Base-by-base conservation (phyloP, 345 rosid species). In the Limnanthes douglasii region DNA sequence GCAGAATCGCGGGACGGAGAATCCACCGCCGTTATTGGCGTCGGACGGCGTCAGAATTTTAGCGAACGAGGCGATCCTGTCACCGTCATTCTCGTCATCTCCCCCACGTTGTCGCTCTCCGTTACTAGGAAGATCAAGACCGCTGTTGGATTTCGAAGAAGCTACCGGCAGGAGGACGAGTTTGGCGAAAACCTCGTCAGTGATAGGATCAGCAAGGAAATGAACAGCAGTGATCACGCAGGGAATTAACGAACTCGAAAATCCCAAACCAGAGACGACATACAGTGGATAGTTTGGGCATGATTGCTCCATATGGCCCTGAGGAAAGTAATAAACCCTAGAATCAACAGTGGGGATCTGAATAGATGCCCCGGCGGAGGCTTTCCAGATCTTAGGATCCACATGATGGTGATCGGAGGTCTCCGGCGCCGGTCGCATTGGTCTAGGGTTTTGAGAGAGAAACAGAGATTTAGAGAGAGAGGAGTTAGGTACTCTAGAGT, bases 21-120 rank as follows among this genome's bases (percentile, higher is more conserved):
- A 88, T 0, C 98, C 94, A 3, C 98, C 98, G 6, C 95, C 95
- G 18, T 79, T 84, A 48, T 88, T 84, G 8, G 98, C 98, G 44
- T 90, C 98, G 0, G 95, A 79, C 22, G 92, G 78, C 31, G 94
- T 84, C 6, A 90, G 37, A 27, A 68, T 58, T 68, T 90, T 90
- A 0, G 95, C 83, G 29, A 72, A 79, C 13, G 79, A 56, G 19
- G 47, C 20, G 17, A 80, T 46, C 68, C 55, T 59, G 12, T 53
- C 68, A 4, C 52, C 61, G 1, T 38, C 61, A 1, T 30, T 62
- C 1, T 43, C 68, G 0, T 27, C 60, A 1, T 32, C 43, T 13
- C 12, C 4, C 18, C 30, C 19, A 19, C 19, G 20, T 10, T 27
- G 39, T 16, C 25, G 37, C 8, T 46, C 18, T 3, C 32, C 27